phyloP scores from a whole-genome alignment of 2,329 filamentous ascomycete genomes.

The Magnaporthiopsis rhizophila region DNA sequence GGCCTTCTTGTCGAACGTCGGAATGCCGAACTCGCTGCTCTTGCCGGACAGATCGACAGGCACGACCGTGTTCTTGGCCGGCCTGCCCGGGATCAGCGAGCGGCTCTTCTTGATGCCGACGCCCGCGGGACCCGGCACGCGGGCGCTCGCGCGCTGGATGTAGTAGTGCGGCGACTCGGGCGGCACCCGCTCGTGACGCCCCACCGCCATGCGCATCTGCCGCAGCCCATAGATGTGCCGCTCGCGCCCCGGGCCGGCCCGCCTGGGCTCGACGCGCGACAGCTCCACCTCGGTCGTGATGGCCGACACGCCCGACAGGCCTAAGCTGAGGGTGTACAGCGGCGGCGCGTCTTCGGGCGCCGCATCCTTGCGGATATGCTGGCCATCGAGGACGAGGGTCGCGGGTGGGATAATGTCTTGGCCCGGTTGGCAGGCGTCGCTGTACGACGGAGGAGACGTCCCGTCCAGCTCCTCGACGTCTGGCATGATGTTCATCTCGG shows the following conservation, averaged over 20 bases:
- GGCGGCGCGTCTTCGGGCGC: background rate
- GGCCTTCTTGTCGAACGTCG: constrained; percentile 1
- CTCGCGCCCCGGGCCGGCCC: background rate
- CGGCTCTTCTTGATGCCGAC: constrained; percentile 2
- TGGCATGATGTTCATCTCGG: background rate
- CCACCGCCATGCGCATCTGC: background rate
- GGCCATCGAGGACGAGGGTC: constrained; percentile 1
- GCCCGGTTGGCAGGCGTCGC: background rate
- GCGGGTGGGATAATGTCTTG: background rate
- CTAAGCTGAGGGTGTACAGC: constrained; percentile 4
- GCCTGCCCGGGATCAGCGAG: background rate
- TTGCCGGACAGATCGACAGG: constrained; percentile 2
- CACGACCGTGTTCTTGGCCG: background rate
- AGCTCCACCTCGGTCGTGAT: constrained; percentile 1
- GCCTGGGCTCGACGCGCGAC: background rate
- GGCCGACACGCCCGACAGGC: background rate
- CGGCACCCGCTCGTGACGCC: background rate
- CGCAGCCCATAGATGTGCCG: background rate
- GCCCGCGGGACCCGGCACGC: constrained; percentile 1
- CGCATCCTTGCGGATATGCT: background rate
- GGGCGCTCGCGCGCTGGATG: constrained; percentile 1
- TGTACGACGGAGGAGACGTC: background rate
- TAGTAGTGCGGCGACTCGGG: constrained; percentile 1
- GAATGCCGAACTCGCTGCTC: constrained; percentile 1
- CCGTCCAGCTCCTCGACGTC: background rate